Conservation (phyloP, 2,329 filamentous ascomycete genomes). For the Paraphoma sp. region DNA sequence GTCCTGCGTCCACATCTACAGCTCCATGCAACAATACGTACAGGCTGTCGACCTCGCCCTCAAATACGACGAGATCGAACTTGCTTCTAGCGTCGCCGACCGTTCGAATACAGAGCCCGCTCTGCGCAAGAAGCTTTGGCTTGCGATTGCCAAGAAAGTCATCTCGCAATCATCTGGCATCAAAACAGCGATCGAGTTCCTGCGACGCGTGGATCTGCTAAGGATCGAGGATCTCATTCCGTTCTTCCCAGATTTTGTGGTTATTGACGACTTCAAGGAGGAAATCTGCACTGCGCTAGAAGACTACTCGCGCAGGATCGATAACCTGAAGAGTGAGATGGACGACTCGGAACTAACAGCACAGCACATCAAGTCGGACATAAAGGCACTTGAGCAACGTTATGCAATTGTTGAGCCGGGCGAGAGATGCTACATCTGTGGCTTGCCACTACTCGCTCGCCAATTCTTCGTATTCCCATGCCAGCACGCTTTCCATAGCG, state of each 20-base stretch:
- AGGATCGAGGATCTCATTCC: slow-evolving; percentile 97
- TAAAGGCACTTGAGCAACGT: slow-evolving; percentile 81
- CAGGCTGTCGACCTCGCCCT: slow-evolving; percentile 93
- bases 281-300: slow-evolving; percentile 95
- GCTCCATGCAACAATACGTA: slow-evolving; percentile 91
- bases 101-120: slow-evolving; percentile 78
- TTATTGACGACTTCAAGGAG: slow-evolving; percentile 99
- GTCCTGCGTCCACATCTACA: slow-evolving; percentile 97
- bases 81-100: slow-evolving; percentile 89
- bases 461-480: slow-evolving; percentile 99
- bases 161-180: slow-evolving; percentile 87
- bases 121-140: slow-evolving; percentile 92
- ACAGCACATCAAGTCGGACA: slow-evolving; percentile 87
- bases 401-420: slow-evolving; percentile 97
- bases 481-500: slow-evolving; percentile 96
- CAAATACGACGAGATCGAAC: slow-evolving; percentile 85
- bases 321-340: slow-evolving; percentile 89
- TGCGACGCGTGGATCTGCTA: slow-evolving; percentile 88
- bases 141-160: slow-evolving; percentile 92
- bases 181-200: slow-evolving; percentile 85
- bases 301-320: slow-evolving; percentile 91
- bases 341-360: slow-evolving; percentile 91
- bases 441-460: slow-evolving; percentile 81
- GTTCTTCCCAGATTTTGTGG: slow-evolving; percentile 97
- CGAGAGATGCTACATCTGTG: slow-evolving; percentile 90